phyloP scores from a whole-genome alignment of 2,329 filamentous ascomycete genomes.

The Colletotrichum phormii region DNA sequence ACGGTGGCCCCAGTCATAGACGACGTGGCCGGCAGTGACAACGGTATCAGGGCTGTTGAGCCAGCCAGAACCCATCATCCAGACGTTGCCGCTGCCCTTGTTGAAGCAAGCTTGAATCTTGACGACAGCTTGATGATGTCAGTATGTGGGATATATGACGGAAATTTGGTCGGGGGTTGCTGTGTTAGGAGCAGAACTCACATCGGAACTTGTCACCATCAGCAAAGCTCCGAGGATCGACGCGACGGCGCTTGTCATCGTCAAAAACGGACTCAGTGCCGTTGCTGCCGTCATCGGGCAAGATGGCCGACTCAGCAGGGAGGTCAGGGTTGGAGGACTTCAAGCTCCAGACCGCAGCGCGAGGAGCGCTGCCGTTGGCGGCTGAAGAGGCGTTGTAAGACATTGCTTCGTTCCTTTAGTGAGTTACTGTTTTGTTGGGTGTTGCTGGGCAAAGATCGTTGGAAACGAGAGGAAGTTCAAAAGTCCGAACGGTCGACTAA shows the following conservation, averaged over 20 bases:
- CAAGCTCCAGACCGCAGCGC: background rate
- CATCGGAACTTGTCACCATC: background rate
- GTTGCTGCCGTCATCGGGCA: background rate
- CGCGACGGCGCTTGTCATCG: background rate
- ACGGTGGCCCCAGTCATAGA: slow-evolving; percentile 40
- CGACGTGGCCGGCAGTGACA: slow-evolving; percentile 40
- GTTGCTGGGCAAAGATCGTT: background rate
- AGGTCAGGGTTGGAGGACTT: background rate
- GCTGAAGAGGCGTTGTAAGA: background rate
- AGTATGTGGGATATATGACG: too few relatives aligned
- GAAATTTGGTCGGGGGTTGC: too few relatives aligned
- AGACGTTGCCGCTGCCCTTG: background rate
- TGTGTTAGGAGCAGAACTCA: background rate
- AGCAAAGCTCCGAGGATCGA: background rate
- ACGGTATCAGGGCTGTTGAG: slow-evolving; percentile 39
- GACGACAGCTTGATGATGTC: background rate
- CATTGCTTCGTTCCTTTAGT: background rate
- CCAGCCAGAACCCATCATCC: slow-evolving; percentile 42
- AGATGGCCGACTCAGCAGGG: background rate
- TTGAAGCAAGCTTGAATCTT: slow-evolving; percentile 38
- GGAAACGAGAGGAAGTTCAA: background rate
- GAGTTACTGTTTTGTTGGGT: background rate
- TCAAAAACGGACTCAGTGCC: background rate
- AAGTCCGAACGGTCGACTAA: background rate
- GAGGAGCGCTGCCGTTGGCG: background rate